phyloP scores from a whole-genome alignment of 306 rosid genomes.

The Corylus avellana region DNA sequence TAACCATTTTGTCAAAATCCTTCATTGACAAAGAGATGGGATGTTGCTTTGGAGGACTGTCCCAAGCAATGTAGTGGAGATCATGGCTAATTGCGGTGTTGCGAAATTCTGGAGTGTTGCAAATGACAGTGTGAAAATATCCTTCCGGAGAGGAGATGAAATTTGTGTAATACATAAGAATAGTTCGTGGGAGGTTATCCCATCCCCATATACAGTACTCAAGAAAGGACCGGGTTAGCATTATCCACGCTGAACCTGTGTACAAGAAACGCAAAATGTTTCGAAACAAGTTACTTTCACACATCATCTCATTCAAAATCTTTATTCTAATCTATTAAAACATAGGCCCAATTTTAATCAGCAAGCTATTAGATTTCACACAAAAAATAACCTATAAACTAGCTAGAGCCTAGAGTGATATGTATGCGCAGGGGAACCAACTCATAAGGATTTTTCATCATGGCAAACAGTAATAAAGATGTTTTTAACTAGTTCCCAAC shows the following conservation, averaged over 20 bases:
- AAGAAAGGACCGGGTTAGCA: conserved; percentile 72
- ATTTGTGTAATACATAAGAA: conserved; percentile 86
- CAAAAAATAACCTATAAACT: not conserved
- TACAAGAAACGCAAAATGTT: not conserved
- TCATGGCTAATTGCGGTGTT: conserved; percentile 73
- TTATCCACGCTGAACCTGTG: conserved; percentile 96
- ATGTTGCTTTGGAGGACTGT: conserved; percentile 97
- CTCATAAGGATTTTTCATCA: not conserved
- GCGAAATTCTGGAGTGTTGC: conserved; percentile 67
- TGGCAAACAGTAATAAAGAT: not conserved
- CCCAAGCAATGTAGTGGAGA: conserved; percentile 99
- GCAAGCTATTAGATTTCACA: not conserved
- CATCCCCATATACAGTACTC: conserved; percentile 98
- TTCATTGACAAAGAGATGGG: conserved; percentile 69
- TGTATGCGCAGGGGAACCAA: not conserved
- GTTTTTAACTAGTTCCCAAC: not conserved
- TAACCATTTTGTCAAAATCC: conserved; percentile 80
- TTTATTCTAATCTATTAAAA: not conserved
- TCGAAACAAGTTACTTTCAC: not conserved
- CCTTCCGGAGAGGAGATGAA: conserved; percentile 88
- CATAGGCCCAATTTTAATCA: not conserved
- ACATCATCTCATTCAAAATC: not conserved
- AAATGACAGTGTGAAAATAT: conserved; percentile 85
- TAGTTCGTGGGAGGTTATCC: conserved; percentile 92
- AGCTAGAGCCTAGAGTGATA: not conserved